Percentiles rank a stretch among this genome's conserved stretches.
Conservation (phyloP, 2,329 filamentous ascomycete species). For the Cladophialophora bantiana region DNA sequence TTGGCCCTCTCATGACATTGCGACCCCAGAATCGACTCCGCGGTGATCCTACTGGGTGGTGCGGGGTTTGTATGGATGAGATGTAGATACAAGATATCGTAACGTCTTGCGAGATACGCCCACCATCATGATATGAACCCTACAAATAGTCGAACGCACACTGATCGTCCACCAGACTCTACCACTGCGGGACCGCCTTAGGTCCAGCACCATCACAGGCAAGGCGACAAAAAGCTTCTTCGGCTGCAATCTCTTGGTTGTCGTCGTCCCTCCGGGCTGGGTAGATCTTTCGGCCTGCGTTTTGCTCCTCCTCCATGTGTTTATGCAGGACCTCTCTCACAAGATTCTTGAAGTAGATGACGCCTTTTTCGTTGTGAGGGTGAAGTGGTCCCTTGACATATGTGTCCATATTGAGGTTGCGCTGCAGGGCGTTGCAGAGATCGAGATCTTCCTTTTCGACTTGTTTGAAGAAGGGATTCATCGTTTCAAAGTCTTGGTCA, state of each 20-base stretch:
- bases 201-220: constrained; percentile 13
- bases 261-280: constrained; percentile 40
- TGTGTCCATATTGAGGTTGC: constrained; percentile 65
- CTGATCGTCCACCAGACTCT: neutral
- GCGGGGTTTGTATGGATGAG: neutral
- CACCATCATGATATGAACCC: neutral
- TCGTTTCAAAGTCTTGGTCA: constrained; percentile 64
- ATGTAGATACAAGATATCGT: neutral
- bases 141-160: neutral
- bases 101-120: neutral
- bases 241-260: constrained; percentile 18
- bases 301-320: constrained; percentile 55
- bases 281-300: constrained; percentile 18
- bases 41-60: neutral
- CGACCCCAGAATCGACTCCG: neutral
- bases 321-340: constrained; percentile 58
- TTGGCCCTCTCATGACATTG: constrained; percentile 10
- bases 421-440: constrained; percentile 64
- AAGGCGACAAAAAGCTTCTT: constrained; percentile 29
- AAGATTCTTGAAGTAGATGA: constrained; percentile 62
- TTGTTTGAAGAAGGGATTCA: constrained; percentile 67
- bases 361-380: constrained; percentile 59
- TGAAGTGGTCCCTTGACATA: constrained; percentile 69
- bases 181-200: constrained; percentile 14
- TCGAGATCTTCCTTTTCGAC: constrained; percentile 70